Conservation (phyloP, 2,329 filamentous ascomycete genomes). For the Diaporthe australafricana region DNA sequence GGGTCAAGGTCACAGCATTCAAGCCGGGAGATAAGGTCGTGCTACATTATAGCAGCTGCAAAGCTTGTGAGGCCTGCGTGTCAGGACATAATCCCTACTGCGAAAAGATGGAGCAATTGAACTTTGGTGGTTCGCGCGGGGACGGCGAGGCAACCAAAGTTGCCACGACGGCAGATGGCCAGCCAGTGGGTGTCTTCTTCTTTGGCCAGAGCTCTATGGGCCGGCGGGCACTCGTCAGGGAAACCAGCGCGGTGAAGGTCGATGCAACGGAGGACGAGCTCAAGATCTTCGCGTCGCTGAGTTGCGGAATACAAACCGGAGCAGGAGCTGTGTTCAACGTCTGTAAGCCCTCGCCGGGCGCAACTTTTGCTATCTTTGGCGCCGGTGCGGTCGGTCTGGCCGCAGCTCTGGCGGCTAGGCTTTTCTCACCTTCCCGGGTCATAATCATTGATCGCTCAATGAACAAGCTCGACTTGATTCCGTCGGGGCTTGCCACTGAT, state of each 20-base stretch:
- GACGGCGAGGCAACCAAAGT: constrained; percentile 5
- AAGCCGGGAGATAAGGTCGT: constrained; percentile 39
- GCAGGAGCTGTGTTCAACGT: constrained; percentile 31
- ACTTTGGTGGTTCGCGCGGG: constrained; percentile 25
- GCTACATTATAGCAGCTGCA: constrained; percentile 33
- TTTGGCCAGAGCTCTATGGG: constrained; percentile 37
- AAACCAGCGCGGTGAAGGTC: constrained; percentile 32
- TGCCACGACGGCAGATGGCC: constrained; percentile 4
- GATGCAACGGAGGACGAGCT: constrained; percentile 27
- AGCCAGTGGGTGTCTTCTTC: constrained; percentile 16
- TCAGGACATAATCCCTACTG: constrained; percentile 24
- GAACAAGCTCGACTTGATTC: constrained; percentile 32
- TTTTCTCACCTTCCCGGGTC: constrained; percentile 12
- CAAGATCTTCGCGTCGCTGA: constrained; percentile 28
- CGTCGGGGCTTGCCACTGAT: constrained; percentile 8
- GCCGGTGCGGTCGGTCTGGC: constrained; percentile 33
- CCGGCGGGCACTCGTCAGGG: constrained; percentile 23
- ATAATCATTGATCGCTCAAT: constrained; percentile 30
- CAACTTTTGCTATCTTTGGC: constrained; percentile 30
- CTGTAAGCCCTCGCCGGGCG: constrained; percentile 26
- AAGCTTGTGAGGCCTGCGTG: constrained; percentile 16
- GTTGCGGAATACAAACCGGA: constrained; percentile 33
- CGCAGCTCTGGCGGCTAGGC: constrained; percentile 28
- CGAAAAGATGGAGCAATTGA: constrained; percentile 13
- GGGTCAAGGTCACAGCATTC: constrained; percentile 35